A percentile compares a stretch with the other conserved stretches of the same genome.
Evolutionary conservation across 768 basidiomycete genomes (phyloP).

Genomic region (Pholiota microspora): DNA sequence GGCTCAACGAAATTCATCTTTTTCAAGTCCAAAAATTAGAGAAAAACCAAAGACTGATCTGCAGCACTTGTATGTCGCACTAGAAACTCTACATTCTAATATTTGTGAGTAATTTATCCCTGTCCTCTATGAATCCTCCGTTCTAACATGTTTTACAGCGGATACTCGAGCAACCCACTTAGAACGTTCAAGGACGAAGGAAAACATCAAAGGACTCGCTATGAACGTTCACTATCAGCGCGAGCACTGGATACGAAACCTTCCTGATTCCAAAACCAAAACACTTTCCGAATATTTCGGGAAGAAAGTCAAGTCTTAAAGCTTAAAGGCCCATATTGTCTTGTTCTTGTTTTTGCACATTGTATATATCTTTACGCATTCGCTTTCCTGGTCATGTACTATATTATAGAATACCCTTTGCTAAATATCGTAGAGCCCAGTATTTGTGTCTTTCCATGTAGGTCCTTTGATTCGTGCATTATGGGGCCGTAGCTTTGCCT

Average conservation of each 20-base stretch:
- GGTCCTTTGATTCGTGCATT: background rate
- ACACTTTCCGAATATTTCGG: slow-evolving; percentile 23
- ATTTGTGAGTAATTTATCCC: slow-evolving; percentile 49
- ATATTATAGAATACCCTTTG: background rate
- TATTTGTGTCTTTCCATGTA: background rate
- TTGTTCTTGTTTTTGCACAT: background rate
- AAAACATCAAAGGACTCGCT: slow-evolving; percentile 59
- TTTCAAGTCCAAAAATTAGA: slow-evolving; percentile 8
- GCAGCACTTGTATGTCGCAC: slow-evolving; percentile 41
- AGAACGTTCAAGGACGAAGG: slow-evolving; percentile 74
- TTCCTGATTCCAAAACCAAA: slow-evolving; percentile 11
- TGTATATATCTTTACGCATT: slow-evolving; percentile 3
- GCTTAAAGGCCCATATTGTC: background rate
- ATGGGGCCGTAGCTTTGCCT: background rate
- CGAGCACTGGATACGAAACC: slow-evolving; percentile 21
- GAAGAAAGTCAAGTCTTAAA: slow-evolving; percentile 18
- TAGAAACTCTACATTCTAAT: slow-evolving; percentile 55
- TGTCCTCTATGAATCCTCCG: background rate
- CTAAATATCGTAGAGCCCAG: background rate
- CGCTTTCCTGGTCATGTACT: background rate
- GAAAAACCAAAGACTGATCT: slow-evolving; percentile 41
- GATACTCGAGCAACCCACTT: slow-evolving; percentile 75
- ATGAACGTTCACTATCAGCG: slow-evolving; percentile 67
- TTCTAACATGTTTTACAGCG: slow-evolving; percentile 33
- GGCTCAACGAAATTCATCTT: background rate